These are phyloP conservation scores for Zelopaecilomyces penicillatus DNA, from an alignment of 2,329 filamentous ascomycete species.

Conservation along the genomic window DNA sequence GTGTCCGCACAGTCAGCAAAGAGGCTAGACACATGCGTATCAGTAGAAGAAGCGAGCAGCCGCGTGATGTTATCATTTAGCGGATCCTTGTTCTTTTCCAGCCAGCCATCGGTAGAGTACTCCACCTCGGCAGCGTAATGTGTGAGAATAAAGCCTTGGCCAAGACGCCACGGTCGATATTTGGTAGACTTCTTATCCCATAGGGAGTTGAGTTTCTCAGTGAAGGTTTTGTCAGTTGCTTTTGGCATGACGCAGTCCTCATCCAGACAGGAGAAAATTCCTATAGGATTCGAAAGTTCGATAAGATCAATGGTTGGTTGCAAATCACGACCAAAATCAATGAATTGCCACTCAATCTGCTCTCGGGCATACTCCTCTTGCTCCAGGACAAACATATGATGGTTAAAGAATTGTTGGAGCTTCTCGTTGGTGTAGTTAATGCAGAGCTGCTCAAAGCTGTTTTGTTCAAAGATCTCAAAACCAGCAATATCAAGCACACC, in stretches of 20 bases:
- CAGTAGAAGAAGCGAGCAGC: conserved; percentile 70
- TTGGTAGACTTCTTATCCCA: conserved; percentile 97
- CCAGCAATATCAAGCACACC: conserved; percentile 97
- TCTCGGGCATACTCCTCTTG: conserved; percentile 97
- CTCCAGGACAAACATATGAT: conserved; percentile 99
- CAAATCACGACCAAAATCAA: conserved; percentile 93
- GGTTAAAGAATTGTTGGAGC: conserved; percentile 98
- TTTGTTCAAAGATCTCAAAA: conserved; percentile 97
- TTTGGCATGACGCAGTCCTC: conserved; percentile 99
- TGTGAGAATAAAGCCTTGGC: conserved; percentile 88
- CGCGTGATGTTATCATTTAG: conserved; percentile 94
- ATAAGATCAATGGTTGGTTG: conserved; percentile 98
- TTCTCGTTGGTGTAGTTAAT: conserved; percentile 99
- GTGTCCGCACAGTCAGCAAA: conserved; percentile 82
- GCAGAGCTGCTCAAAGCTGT: conserved; percentile 97
- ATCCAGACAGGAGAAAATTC: conserved; percentile 96
- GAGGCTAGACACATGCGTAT: conserved; percentile 74
- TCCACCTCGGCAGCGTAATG: conserved; percentile 98
- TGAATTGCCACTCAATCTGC: conserved; percentile 99
- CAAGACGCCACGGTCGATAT: conserved; percentile 79
- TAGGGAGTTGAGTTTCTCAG: conserved; percentile 89
- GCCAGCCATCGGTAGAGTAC: conserved; percentile 88
- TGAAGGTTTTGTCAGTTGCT: conserved; percentile 93
- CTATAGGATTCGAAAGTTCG: conserved; percentile 90
- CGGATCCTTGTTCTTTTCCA: conserved; percentile 99